Base-by-base conservation (phyloP, 768 basidiomycete species). In the Sporobolomyces roseus region DNA sequence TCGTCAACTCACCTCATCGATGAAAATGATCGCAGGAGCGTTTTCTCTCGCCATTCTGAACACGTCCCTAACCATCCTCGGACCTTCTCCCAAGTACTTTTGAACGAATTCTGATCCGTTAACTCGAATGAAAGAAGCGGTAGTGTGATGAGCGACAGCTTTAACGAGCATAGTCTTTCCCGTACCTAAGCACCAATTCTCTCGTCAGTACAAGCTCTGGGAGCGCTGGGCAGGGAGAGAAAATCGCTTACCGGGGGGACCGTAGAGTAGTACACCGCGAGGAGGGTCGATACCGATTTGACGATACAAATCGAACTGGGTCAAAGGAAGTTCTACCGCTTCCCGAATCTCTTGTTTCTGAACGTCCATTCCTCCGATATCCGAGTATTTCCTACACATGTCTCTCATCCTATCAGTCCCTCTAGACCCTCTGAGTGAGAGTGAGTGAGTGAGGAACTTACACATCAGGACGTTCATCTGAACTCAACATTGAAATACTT, bases 221-320 rank as follows among this genome's bases (percentile, higher is more conserved):
- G 45, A 23, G 12, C 12, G 32, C 7, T 16, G 45, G 48, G 32
- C 6, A 48, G 27, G 30, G 23, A 35, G 51, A 38, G 75, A 51
- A 21, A 46, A n/a, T 10, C 12, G 21, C 83, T 55, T 76, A 89
- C 93, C 94, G 77, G 96, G 96, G 38, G 96, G 96, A 1, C 96
- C 96, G 77, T 96, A 97, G 19, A 99, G 83, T 62, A 99, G 80
- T 3, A 99, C 96, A 80, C 96, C 96, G 30, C 96, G 85, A 65
- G 96, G 96, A 4, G 96, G 96, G 81, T 99, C 94, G 72, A 99
- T 99, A 73, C 96, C 96, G 76, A 99, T 99, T 82, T 98, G 97
- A 82, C 91, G 91, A 84, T 98, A 99, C 49, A 99, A 82, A 77
- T 99, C 94, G 78, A 94, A 94, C 80, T 99, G 89, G n/a, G 88